Evolutionary conservation across 257 asterid species (phyloP), one percentile per base, ranked within the genome.

Genomic region (Mentha longifolia): DNA sequence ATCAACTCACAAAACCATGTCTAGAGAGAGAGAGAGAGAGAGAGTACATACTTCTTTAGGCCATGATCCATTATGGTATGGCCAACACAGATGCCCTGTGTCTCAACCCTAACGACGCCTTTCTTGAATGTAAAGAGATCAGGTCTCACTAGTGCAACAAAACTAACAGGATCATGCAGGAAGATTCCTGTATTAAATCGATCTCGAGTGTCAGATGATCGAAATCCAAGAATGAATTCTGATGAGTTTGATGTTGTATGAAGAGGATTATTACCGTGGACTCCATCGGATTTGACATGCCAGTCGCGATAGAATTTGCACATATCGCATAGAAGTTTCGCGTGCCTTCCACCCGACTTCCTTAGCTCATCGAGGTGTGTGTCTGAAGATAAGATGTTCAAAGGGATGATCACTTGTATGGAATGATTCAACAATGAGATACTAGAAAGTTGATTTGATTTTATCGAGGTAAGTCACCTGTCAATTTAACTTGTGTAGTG

Each of bases 61-160:
- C 99, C 98, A 42, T 84, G 90, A 78, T 95, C 99, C 99, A 95
- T 82, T 41, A 95, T 75, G 0, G 98, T 92, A 60, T 89, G 95
- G 56, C 99, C 99, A 6, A 63, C 81, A 31, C 98, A 92, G 51
- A 95, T 76, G 70, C 99, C 99, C 77, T 92, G 99, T 17, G 99
- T 95, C 83, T 92, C 99, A 22, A 95, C 98, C 75, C 99, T 87
- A 75, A 95, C 98, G 13, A 86, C 97, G 22, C 99, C 98, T 73
- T 89, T 85, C 95, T 80, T 92, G 85, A 83, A 95, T 12, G 95
- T 85, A 67, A 95, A 95, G 67, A 95, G 92, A 68, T 95, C 99
- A 12, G 96, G 99, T 68, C 95, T 87, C 73, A 89, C 92, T 33
- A 95, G 78, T 22, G 94, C 97, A 79, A 89, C 94, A 47, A 85